These are phyloP conservation scores for Pseudogymnoascus sp. DNA, from an alignment of 2,329 filamentous ascomycete species.

Conservation along the genomic window DNA sequence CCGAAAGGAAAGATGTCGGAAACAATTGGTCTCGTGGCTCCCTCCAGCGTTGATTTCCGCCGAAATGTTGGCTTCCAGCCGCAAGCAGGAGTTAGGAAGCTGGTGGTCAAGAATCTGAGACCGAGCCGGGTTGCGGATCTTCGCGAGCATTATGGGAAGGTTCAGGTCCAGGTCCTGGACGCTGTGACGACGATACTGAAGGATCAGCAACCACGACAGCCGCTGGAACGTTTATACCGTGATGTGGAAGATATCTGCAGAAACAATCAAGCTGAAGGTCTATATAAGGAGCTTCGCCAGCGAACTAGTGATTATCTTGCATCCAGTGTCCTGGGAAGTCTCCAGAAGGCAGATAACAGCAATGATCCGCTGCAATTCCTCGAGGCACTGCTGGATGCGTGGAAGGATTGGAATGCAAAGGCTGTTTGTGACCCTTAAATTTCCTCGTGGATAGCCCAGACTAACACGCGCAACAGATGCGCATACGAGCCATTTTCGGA, in stretches of 20 bases:
- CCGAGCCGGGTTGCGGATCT: conserved; percentile 51
- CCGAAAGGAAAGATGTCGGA: conserved; percentile 1
- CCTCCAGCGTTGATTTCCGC: neutral
- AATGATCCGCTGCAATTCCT: neutral
- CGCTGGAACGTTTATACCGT: conserved; percentile 83
- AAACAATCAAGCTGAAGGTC: conserved; percentile 58
- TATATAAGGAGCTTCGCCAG: conserved; percentile 52
- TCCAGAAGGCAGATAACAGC: neutral
- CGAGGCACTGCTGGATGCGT: neutral
- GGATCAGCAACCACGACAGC: conserved; percentile 52
- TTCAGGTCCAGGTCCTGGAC: conserved; percentile 63
- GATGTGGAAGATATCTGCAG: conserved; percentile 88
- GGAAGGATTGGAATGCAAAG: conserved; percentile 8
- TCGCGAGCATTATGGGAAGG: conserved; percentile 68
- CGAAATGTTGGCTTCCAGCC: conserved; percentile 49
- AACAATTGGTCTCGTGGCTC: neutral
- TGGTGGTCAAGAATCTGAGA: conserved; percentile 89
- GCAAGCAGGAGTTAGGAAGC: conserved; percentile 68
- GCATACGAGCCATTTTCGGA: conserved; percentile 82
- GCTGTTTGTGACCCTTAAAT: neutral
- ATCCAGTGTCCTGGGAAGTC: neutral
- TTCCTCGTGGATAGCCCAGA: neutral
- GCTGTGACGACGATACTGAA: conserved; percentile 68
- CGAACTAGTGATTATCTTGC: conserved; percentile 10
- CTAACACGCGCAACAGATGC: conserved; percentile 42